Evolutionary conservation across 345 rosid genomes (phyloP).

Genomic region (Hypericum androsaemum): DNA sequence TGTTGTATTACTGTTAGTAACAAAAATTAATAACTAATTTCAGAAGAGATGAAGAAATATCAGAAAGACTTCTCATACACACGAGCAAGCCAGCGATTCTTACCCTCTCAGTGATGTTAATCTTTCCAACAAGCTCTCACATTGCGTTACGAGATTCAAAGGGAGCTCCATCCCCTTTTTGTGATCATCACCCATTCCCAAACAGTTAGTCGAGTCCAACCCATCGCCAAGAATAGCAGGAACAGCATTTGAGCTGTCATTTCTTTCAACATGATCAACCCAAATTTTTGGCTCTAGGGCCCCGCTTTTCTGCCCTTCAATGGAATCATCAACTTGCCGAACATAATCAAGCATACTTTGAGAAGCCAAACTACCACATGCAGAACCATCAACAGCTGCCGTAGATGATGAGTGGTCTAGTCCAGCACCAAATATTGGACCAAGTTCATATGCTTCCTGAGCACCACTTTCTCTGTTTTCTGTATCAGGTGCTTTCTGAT

Average conservation of each 20-base stretch:
- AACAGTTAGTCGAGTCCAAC: conserved; percentile 16
- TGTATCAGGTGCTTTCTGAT: conserved; percentile 17
- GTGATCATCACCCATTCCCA: conserved; percentile 19
- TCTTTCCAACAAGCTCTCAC: conserved; percentile 58
- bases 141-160: conserved; percentile 38
- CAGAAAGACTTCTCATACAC: conserved; percentile 1
- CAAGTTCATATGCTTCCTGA: conserved; percentile 20
- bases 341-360: conserved; percentile 16
- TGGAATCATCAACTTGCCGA: conserved; percentile 16
- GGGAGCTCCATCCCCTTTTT: conserved; percentile 30
- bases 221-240: conserved; percentile 17
- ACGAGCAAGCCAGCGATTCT: conserved; percentile 12
- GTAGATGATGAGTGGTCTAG: conserved; percentile 26
- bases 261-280: conserved; percentile 19
- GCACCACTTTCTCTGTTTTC: conserved; percentile 26
- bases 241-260: conserved; percentile 22
- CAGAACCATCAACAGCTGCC: conserved; percentile 12
- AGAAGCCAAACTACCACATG: conserved; percentile 19
- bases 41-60: neutral
- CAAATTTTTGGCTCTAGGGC: conserved; percentile 15
- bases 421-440: conserved; percentile 20
- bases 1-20: conserved; percentile 11
- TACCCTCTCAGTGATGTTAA: conserved; percentile 71
- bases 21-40: conserved; percentile 4
- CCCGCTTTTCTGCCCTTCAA: conserved; percentile 27